Conservation (phyloP, 495 filamentous ascomycete genomes). For the Cairneyella variabilis region DNA sequence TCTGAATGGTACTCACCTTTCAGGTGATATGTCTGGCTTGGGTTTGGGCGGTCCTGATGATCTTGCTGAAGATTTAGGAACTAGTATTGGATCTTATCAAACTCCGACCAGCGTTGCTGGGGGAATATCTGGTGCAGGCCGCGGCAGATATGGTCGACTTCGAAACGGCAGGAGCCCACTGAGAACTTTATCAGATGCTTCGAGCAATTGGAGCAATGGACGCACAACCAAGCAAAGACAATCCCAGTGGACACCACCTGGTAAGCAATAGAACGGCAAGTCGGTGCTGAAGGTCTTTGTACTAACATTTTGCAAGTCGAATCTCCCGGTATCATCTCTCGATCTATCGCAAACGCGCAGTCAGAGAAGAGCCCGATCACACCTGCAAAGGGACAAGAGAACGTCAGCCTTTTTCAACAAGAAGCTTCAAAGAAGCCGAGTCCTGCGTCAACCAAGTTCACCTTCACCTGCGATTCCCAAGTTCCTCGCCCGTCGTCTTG, state of each 20-base stretch:
- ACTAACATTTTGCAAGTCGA: constrained; percentile 26
- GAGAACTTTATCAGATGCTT: constrained; percentile 45
- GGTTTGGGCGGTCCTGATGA: constrained; percentile 48
- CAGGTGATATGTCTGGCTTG: constrained; percentile 57
- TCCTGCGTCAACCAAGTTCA: constrained; percentile 76
- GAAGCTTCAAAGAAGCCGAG: constrained; percentile 55
- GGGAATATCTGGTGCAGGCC: constrained; percentile 27
- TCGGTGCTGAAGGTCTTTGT: not conserved
- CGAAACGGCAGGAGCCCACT: constrained; percentile 65
- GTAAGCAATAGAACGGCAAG: constrained; percentile 34
- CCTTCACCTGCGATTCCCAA: constrained; percentile 76
- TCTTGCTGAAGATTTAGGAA: constrained; percentile 38
- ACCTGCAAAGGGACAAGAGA: constrained; percentile 59
- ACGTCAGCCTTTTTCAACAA: constrained; percentile 72
- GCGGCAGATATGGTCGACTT: constrained; percentile 71
- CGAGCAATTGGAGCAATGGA: constrained; percentile 49
- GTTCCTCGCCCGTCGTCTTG: constrained; percentile 43
- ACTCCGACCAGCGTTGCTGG: constrained; percentile 52
- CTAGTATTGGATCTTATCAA: constrained; percentile 53
- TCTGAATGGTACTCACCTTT: constrained; percentile 48
- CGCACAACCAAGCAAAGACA: constrained; percentile 39
- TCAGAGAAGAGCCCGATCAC: constrained; percentile 66
- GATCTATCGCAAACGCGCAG: constrained; percentile 75
- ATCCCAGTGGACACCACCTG: constrained; percentile 34
- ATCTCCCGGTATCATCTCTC: constrained; percentile 76